Conservation (phyloP, 176 grass and related monocot species). For the Phoenix dactylifera region DNA sequence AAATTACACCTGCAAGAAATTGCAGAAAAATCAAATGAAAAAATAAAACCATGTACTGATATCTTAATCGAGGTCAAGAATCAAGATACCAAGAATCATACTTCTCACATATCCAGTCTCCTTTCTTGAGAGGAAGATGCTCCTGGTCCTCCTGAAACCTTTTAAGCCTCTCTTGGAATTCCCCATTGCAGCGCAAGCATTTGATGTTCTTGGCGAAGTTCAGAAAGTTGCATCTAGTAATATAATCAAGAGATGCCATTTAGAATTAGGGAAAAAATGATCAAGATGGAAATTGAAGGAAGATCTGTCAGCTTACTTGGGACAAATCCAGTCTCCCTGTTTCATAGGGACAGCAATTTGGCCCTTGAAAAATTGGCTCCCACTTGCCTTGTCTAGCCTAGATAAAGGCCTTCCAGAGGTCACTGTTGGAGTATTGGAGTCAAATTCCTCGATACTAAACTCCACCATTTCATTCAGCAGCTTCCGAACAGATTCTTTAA, state of each 20-base stretch:
- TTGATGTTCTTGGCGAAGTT: constrained; percentile 94
- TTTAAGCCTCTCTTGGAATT: constrained; percentile 64
- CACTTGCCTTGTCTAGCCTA: constrained; percentile 2
- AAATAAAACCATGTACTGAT: background rate
- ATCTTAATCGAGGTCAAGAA: background rate
- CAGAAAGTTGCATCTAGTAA: constrained; percentile 80
- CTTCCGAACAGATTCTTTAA: constrained; percentile 69
- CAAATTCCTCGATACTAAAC: constrained; percentile 34
- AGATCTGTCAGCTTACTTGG: constrained; percentile 41
- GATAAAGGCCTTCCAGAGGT: constrained; percentile 12
- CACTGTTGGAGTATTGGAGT: constrained; percentile 11
- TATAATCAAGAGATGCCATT: background rate
- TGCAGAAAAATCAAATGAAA: constrained; percentile 18
- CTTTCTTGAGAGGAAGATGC: constrained; percentile 87
- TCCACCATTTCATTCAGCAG: constrained; percentile 55
- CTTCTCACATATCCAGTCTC: constrained; percentile 95
- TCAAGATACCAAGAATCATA: constrained; percentile 14
- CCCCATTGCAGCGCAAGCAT: constrained; percentile 82
- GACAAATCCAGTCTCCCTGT: constrained; percentile 95
- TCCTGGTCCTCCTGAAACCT: constrained; percentile 63
- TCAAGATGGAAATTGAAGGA: background rate
- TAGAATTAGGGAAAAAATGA: background rate
- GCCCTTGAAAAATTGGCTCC: constrained; percentile 4
- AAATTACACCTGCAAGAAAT: constrained; percentile 76
- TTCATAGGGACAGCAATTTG: constrained; percentile 38